Evolutionary conservation across 129 eudicot species (phyloP).

Genomic region (Escallonia herrerae): DNA sequence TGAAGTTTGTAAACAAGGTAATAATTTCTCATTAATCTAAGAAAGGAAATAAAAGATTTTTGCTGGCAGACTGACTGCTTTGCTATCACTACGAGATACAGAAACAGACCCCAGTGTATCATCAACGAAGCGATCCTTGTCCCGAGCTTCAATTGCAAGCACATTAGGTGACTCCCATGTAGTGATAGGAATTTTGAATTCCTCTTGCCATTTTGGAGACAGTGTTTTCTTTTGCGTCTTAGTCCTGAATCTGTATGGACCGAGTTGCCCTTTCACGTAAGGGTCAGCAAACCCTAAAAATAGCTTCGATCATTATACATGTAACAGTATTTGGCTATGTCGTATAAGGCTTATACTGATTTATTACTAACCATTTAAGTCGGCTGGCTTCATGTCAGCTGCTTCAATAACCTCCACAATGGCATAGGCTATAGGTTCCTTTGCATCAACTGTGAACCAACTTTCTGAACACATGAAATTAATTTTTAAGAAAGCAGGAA

Average conservation of each 20-base stretch:
- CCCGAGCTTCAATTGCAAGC: slow-evolving; percentile 66
- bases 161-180: slow-evolving; percentile 75
- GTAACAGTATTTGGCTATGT: neutral
- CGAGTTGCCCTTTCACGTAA: slow-evolving; percentile 84
- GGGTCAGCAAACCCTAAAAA: slow-evolving; percentile 89
- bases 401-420: slow-evolving; percentile 80
- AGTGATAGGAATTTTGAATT: slow-evolving; percentile 76
- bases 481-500: no score
- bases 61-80: neutral
- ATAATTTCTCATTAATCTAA: no score
- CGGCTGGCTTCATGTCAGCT: slow-evolving; percentile 76
- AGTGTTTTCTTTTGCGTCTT: slow-evolving; percentile 72
- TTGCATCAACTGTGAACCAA: slow-evolving; percentile 88
- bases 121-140: slow-evolving; percentile 68
- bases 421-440: slow-evolving; percentile 72
- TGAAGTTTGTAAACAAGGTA: no score
- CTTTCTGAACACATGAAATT: slow-evolving; percentile 24
- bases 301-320: slow-evolving; percentile 2
- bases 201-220: slow-evolving; percentile 87
- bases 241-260: slow-evolving; percentile 77
- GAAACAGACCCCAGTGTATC: slow-evolving; percentile 70
- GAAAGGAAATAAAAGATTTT: no score
- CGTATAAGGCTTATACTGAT: neutral
- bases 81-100: neutral
- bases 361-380: slow-evolving; percentile 55